A percentile compares a stretch with the other conserved stretches of the same genome.
Evolutionary conservation across 805 yeast genomes (phyloP).

Genomic region (Candida andamanensis): DNA sequence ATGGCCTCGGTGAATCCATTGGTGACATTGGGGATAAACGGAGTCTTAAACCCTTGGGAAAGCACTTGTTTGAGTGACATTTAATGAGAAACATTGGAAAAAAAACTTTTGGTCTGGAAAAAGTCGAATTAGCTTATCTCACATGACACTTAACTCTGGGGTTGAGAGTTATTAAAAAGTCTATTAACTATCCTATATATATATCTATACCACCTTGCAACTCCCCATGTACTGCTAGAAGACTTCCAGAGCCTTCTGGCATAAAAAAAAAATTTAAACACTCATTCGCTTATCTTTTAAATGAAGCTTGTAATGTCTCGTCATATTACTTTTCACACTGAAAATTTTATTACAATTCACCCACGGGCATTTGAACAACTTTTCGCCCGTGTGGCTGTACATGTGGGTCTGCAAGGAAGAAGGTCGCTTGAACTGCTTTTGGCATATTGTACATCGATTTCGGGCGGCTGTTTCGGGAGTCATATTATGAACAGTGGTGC

Average conservation of each 20-base stretch:
- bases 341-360: slow-evolving; percentile 63
- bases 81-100: no score
- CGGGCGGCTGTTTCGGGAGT: slow-evolving; percentile 41
- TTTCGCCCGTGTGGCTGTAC: slow-evolving; percentile 57
- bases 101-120: no score
- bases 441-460: slow-evolving; percentile 54
- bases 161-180: no score
- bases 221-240: no score
- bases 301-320: slow-evolving; percentile 72
- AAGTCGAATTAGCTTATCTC: no score
- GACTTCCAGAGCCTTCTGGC: no score
- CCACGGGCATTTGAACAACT: slow-evolving; percentile 40
- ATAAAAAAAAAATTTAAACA: no score
- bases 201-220: no score
- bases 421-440: slow-evolving; percentile 76
- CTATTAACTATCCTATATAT: no score
- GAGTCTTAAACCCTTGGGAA: slow-evolving; percentile 20
- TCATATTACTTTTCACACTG: slow-evolving; percentile 75
- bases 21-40: slow-evolving; percentile 62
- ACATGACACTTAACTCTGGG: no score
- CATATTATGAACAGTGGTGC: slow-evolving; percentile 25
- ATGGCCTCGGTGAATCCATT: slow-evolving; percentile 78
- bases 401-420: slow-evolving; percentile 76
- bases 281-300: slow-evolving; percentile 16
- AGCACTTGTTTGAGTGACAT: slow-evolving; percentile 13